Evolutionary conservation across 768 basidiomycete genomes (phyloP).

Genomic region (Mycena chlorophos): DNA sequence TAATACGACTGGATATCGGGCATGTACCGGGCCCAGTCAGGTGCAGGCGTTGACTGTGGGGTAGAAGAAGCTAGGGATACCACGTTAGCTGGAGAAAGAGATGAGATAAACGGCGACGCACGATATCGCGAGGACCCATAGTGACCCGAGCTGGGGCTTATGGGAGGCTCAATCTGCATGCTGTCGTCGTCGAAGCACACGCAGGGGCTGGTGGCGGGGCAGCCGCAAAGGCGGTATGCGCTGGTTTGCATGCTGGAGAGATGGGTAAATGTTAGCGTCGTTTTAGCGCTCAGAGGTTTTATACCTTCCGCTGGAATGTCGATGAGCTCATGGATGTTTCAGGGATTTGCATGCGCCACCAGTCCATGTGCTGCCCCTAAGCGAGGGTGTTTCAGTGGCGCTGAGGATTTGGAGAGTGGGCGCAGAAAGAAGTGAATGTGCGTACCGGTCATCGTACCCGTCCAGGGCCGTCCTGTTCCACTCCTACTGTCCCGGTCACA

Average conservation of each 20-base stretch:
- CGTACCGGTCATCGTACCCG: no score
- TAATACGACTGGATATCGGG: background rate
- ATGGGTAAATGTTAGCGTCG: background rate
- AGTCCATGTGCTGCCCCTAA: no score
- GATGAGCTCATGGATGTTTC: no score
- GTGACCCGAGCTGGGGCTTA: background rate
- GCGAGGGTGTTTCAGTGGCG: no score
- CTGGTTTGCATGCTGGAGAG: background rate
- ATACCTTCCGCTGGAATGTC: background rate
- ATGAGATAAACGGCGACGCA: background rate
- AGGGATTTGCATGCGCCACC: no score
- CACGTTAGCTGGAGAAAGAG: background rate
- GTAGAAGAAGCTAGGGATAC: background rate
- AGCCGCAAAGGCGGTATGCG: background rate
- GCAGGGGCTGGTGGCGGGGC: background rate
- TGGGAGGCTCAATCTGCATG: background rate
- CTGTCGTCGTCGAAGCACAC: background rate
- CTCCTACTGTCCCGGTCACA: no score
- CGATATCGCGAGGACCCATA: background rate
- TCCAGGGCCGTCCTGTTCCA: no score
- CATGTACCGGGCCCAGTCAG: background rate
- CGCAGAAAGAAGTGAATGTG: no score
- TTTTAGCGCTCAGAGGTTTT: background rate
- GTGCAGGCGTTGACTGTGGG: background rate
- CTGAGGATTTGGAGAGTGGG: no score